Base-by-base conservation (phyloP, 164 flowering plant genomes). In the Magnolia kwangsiensis region DNA sequence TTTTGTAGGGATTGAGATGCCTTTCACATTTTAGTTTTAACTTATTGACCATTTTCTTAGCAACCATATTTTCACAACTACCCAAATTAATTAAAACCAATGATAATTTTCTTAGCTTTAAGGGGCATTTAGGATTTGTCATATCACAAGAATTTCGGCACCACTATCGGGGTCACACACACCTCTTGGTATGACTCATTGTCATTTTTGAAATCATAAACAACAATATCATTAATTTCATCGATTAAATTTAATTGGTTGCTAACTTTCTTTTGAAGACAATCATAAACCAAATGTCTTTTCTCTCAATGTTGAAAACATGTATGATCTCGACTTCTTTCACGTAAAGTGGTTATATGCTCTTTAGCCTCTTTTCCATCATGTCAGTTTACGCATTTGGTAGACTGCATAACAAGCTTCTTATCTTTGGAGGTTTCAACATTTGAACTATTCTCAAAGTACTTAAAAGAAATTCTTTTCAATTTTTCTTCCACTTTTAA, bases 31-130 rank as follows among this genome's bases (percentile, higher is more conserved):
- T 18, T 10, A 67, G 49, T 13, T 67, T 27, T 13, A 75, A 21
- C 13, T 75, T 75, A 27, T 66, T 50, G 3, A 75, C 63, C 77
- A 75, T 65, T 16, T 50, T 63, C 24, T 45, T 7, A 20, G 68
- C 27, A 7, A 76, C 78, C 67, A 69, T 58, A 21, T 55, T 71
- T 19, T 76, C 69, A 49, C 63, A 70, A 63, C 74, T 76, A 4
- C 74, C 61, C 6, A 29, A 70, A 69, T 71, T 74, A 63, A 63
- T 76, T 59, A 76, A 37, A 37, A 1, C 29, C 29, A 27, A 27
- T 27, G 29, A 27, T 27, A 27, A 27, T 27, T 69, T 69, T 27
- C 29, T 27, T 27, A 27, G 45, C 7, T 37, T 37, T 37, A 4
- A 37, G 45, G 27, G 16, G 4, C 55, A 16, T 8, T 14, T n/a